These are phyloP conservation scores for Plasmodium cynomolgi DNA, from an alignment of 169 alveolate genomes.

Conservation along the genomic window DNA sequence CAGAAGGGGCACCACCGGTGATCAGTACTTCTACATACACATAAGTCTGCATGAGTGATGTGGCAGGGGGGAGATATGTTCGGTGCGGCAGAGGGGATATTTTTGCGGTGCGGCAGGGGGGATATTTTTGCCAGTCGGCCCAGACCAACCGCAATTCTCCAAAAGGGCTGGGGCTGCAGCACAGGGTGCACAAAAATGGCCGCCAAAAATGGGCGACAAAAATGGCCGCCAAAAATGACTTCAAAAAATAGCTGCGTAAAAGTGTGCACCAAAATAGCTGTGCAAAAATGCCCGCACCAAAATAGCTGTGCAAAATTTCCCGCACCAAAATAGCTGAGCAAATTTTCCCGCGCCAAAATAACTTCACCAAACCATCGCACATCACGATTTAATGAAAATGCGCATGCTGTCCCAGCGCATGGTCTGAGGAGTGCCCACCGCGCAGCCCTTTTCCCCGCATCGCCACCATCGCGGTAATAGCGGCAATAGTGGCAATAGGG, in stretches of 20 bases:
- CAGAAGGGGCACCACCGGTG: not conserved
- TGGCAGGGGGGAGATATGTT: not conserved
- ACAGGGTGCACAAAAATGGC: not conserved
- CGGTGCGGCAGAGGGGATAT: not conserved
- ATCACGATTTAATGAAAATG: not conserved
- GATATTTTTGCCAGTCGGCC: not conserved
- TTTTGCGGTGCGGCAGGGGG: not conserved
- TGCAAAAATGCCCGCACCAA: not conserved
- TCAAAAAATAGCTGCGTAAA: not conserved
- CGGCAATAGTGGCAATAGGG: too few relatives aligned
- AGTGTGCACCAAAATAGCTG: not conserved
- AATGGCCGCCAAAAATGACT: not conserved
- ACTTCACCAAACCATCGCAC: not conserved
- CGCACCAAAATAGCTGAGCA: not conserved
- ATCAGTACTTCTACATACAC: not conserved
- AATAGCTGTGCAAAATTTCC: not conserved
- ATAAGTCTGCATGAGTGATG: not conserved
- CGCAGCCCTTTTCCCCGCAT: not conserved
- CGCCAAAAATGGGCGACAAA: not conserved
- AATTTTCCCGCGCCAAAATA: not conserved
- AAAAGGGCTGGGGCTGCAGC: not conserved
- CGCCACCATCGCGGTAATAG: not conserved
- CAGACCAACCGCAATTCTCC: not conserved
- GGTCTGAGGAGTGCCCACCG: not conserved
- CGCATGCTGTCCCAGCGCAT: not conserved